phyloP scores from a whole-genome alignment of 495 filamentous ascomycete species.

The Cercophora sp. region DNA sequence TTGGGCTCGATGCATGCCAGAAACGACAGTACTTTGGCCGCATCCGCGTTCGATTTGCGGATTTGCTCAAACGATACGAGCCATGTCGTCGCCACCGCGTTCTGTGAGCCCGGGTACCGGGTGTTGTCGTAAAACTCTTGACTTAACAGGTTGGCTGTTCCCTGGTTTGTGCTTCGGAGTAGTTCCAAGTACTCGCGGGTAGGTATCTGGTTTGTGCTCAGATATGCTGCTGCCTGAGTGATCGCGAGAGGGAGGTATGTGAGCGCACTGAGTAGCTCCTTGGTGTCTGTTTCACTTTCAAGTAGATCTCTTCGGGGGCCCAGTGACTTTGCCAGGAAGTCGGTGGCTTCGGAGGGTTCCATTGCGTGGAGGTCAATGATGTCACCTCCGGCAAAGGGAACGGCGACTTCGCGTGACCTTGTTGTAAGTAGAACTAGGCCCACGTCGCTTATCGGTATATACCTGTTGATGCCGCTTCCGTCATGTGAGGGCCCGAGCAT shows the following conservation, averaged over 20 bases:
- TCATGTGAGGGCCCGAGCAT: slow-evolving; percentile 10
- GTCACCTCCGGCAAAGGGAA: slow-evolving; percentile 18
- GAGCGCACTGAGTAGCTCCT: slow-evolving; percentile 31
- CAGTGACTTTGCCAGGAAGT: slow-evolving; percentile 16
- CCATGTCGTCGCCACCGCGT: slow-evolving; percentile 55
- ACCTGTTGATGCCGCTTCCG: slow-evolving; percentile 19
- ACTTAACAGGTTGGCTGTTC: slow-evolving; percentile 40
- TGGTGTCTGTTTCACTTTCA: background rate
- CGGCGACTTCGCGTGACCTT: slow-evolving; percentile 25
- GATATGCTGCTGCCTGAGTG: slow-evolving; percentile 42
- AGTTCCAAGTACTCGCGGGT: slow-evolving; percentile 44
- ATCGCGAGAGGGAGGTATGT: slow-evolving; percentile 44
- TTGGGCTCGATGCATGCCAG: slow-evolving; percentile 39
- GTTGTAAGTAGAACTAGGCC: slow-evolving; percentile 36
- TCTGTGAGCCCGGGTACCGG: slow-evolving; percentile 40
- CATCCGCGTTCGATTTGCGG: slow-evolving; percentile 21
- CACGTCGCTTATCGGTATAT: slow-evolving; percentile 30
- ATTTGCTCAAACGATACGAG: slow-evolving; percentile 48
- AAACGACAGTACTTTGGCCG: slow-evolving; percentile 36
- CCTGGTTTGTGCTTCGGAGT: slow-evolving; percentile 37
- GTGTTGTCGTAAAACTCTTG: slow-evolving; percentile 47
- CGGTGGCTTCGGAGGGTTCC: slow-evolving; percentile 20
- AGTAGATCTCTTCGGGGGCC: slow-evolving; percentile 11
- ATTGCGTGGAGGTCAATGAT: slow-evolving; percentile 29
- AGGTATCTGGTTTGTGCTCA: slow-evolving; percentile 39